Base-by-base conservation (phyloP, 768 basidiomycete species). In the Mycena indigotica region DNA sequence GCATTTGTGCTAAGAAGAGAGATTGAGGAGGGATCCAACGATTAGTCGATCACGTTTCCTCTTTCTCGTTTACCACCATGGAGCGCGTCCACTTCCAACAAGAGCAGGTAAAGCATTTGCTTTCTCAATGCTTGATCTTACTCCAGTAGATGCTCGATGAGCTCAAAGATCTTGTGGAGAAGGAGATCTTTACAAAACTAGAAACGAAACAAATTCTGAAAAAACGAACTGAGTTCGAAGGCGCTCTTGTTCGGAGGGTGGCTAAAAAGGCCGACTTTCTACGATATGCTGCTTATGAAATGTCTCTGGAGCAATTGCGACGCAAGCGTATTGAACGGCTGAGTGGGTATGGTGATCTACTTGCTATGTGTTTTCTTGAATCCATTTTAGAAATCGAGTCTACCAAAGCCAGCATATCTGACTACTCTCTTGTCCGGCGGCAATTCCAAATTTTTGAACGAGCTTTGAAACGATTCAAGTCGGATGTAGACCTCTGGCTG, bases 41-140 rank as follows among this genome's bases (percentile, higher is more conserved):
- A n/a, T n/a, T n/a, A n/a, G n/a, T n/a, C 61, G 57, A 52, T 56
- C 40, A 57, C 30, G 52, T 45, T 44, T 28, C 29, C 39, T 53
- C 53, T 52, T 64, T 58, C 4, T 53, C 28, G 26, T 35, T 24
- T 56, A 48, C 52, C 64, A 73, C 23, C 58, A 95, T 98, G 95
- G 95, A 98, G 81, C 84, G 92, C 63, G 94, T 96, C 0, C 90
- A 96, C 57, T 95, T 89, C 66, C 87, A 95, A 73, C 91, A 95
- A 72, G 94, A 96, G 86, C 88, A 91, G 86, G 87, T 82, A 38
- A 29, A 3, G 19, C 30, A 32, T 16, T 35, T 5, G n/a, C n/a
- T 50, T 53, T 32, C 15, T 16, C 12, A 41, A 10, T 5, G 29
- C 30, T 44, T 16, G 8, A 15, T 13, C 17, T 38, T 17, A 29